A percentile compares a stretch with the other conserved stretches of the same genome.
phyloP scores from a whole-genome alignment of 192 early-diverging fungal genomes.

The Phlyctochytrium arcticum region DNA sequence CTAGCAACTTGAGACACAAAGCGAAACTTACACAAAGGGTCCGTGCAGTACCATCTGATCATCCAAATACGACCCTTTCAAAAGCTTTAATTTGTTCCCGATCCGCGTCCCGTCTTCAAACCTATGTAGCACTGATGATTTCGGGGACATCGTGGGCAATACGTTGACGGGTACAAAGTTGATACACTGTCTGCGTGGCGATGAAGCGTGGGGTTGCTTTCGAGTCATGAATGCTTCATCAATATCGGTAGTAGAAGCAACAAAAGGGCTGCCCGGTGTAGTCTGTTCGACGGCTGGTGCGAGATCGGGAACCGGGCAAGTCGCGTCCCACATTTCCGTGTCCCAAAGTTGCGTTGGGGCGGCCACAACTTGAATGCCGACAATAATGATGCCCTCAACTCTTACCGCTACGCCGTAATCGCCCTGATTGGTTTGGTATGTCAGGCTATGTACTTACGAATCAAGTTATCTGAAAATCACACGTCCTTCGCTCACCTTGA shows the following conservation, averaged over 20 bases:
- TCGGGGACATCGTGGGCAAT: not conserved
- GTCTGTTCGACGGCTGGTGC: not conserved
- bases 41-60: constrained; percentile 19
- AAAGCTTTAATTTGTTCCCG: constrained; percentile 5
- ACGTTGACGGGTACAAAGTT: constrained; percentile 9
- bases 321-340: not conserved
- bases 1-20: too few relatives aligned
- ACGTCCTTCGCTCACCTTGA: not conserved
- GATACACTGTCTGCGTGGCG: not conserved
- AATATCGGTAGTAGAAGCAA: too few relatives aligned
- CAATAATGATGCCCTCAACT: constrained; percentile 14
- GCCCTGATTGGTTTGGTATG: too few relatives aligned
- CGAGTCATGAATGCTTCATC: too few relatives aligned
- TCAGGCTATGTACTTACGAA: too few relatives aligned
- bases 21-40: constrained; percentile 11
- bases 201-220: too few relatives aligned
- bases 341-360: not conserved
- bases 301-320: not conserved
- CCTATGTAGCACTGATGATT: not conserved
- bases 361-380: not conserved
- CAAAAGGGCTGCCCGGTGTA: too few relatives aligned
- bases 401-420: constrained; percentile 1
- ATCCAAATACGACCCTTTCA: constrained; percentile 10
- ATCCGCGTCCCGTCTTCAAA: constrained; percentile 4
- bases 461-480: too few relatives aligned